phyloP scores from a whole-genome alignment of 2,329 filamentous ascomycete species.

The Colletotrichum sp. region DNA sequence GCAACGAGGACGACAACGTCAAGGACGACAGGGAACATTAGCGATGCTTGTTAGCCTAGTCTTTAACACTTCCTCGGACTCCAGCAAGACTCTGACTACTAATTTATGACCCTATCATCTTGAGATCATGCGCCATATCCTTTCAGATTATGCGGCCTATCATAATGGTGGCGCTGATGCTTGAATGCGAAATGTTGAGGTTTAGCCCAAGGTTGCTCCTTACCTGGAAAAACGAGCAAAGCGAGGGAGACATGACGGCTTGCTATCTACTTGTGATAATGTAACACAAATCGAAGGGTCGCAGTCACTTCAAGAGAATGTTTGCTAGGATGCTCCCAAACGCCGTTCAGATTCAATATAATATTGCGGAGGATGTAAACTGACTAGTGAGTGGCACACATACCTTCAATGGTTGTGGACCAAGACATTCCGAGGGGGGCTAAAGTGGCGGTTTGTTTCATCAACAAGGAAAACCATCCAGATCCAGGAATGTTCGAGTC shows the following conservation, averaged over 20 bases:
- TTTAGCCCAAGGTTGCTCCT: too few species aligned
- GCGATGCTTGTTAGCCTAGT: neutral
- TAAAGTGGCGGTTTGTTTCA: neutral
- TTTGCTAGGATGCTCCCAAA: too few species aligned
- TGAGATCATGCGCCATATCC: too few species aligned
- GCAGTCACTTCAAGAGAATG: too few species aligned
- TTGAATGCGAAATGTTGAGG: too few species aligned
- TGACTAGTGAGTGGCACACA: neutral
- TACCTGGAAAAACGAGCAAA: too few species aligned
- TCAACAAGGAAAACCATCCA: neutral
- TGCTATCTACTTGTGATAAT: rapidly evolving
- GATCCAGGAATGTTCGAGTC: neutral
- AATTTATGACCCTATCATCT: too few species aligned
- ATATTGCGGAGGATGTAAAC: neutral
- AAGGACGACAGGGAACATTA: neutral
- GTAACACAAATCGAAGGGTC: neutral
- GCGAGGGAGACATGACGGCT: neutral
- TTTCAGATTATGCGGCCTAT: too few species aligned
- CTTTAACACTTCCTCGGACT: too few species aligned
- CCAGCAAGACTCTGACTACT: too few species aligned
- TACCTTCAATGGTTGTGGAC: neutral
- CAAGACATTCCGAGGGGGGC: neutral
- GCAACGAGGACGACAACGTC: neutral
- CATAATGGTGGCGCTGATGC: too few species aligned
- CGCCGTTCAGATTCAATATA: neutral